Evolutionary conservation across 495 filamentous ascomycete species (phyloP), one percentile per base, ranked within the genome.

Genomic region (Neurospora discreta): DNA sequence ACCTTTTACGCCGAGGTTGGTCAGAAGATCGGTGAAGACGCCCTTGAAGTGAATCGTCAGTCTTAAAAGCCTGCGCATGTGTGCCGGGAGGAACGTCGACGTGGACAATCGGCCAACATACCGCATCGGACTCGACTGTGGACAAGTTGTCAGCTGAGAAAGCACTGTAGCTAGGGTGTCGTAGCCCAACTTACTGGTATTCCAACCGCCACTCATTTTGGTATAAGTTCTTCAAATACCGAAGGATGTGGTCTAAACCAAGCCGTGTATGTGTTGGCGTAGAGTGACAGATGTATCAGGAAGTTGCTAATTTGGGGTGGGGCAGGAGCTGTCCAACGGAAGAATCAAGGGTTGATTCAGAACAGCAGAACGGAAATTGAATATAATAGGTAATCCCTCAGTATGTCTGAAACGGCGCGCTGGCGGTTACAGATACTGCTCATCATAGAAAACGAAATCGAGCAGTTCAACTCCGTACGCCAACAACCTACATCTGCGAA

Each of bases 1-100:
- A 78, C 93, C 89, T 78, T 93, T 90, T 41, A 94, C 94, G 42
- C 96, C 95, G 52, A 99, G 90, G 74, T 92, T 93, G 75, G 97
- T 92, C 75, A 93, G 87, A 67, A 99, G 88, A 78, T 98, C 96
- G 72, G 96, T 99, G 83, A 99, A 99, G 75, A 99, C 93, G 77
- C 95, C 95, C 95, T 58, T 97, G 69, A 39, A 73, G 69, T 76
- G 39, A 75, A 72, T 60, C 36, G 70, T 71, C 15, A 74, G 58
- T 3, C 23, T 60, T 7, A 5, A 15, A 5, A 13, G 16, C 5
- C 30, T 30, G 16, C 16, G 30, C 44, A 44, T 39, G 36, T 70
- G 46, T 60, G 52, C 42, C n/a, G 42, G n/a, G 20, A 44, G 3
- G 18, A 30, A 6, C 30, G 13, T 60, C 23, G 69, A 73, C 70